Percentiles rank a stretch among this genome's conserved stretches.
phyloP scores from a whole-genome alignment of 2,329 filamentous ascomycete species.

The Phoma herbarum region DNA sequence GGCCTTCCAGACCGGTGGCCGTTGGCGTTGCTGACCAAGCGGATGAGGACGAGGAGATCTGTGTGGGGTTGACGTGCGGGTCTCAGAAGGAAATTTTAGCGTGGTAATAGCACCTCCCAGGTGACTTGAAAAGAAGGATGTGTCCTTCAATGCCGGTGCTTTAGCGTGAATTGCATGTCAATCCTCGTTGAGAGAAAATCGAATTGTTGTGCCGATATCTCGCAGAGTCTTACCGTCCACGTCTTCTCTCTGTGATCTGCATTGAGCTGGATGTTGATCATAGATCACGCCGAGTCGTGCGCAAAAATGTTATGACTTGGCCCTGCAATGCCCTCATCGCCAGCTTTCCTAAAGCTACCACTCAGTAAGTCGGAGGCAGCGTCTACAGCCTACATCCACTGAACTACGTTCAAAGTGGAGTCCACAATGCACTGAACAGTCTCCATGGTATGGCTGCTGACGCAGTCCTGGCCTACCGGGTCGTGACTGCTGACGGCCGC shows the following conservation, averaged over 20 bases:
- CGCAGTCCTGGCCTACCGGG: conserved; percentile 35
- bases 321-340: not conserved
- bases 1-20: conserved; percentile 2
- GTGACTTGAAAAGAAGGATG: too few species aligned
- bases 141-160: too few species aligned
- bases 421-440: not conserved
- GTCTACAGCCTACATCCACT: not conserved
- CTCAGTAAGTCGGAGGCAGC: not conserved
- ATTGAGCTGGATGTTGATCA: too few species aligned
- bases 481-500: conserved; percentile 36
- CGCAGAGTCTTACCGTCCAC: too few species aligned
- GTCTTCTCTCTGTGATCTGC: too few species aligned
- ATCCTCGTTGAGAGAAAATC: too few species aligned
- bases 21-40: not conserved
- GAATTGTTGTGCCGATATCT: too few species aligned
- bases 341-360: not conserved
- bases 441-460: conserved; percentile 38
- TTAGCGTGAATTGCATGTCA: too few species aligned
- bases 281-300: too few species aligned
- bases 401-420: not conserved
- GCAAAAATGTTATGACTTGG: too few species aligned
- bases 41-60: conserved; percentile 12
- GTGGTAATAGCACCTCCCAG: conserved; percentile 2
- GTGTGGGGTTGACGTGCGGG: conserved; percentile 5
- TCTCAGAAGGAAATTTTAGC: conserved; percentile 3